Conservation (phyloP, 495 filamentous ascomycete genomes). For the Penicillium cinerascens region DNA sequence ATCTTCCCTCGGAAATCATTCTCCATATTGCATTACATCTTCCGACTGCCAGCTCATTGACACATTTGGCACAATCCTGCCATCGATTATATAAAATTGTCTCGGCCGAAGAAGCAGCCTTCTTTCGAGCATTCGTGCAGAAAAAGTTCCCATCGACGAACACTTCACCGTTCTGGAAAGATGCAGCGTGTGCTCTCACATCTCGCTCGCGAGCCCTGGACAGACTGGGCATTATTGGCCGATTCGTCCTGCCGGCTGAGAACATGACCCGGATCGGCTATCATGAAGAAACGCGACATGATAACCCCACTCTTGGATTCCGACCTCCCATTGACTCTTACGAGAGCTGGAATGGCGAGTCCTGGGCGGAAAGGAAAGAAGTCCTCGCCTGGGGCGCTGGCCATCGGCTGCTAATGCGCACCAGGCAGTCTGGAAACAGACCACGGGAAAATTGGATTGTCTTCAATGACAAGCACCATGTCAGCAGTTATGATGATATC, state of each 20-base stretch:
- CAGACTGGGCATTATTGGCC: conserved; percentile 54
- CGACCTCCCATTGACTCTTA: conserved; percentile 60
- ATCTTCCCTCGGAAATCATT: conserved; percentile 62
- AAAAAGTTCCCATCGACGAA: conserved; percentile 48
- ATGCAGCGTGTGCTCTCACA: conserved; percentile 54
- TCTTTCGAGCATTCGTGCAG: conserved; percentile 49
- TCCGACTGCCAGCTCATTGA: conserved; percentile 48
- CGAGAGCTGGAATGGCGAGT: conserved; percentile 48
- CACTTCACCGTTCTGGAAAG: conserved; percentile 45
- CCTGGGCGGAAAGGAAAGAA: conserved; percentile 54
- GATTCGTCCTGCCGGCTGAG: conserved; percentile 45
- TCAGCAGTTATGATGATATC: conserved; percentile 63
- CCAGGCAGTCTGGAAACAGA: conserved; percentile 26
- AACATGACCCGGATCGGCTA: conserved; percentile 28
- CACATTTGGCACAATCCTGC: conserved; percentile 48
- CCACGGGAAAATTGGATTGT: conserved; percentile 41
- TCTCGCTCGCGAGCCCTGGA: conserved; percentile 58
- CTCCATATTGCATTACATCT: conserved; percentile 52
- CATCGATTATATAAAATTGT: conserved; percentile 48
- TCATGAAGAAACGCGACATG: conserved; percentile 26
- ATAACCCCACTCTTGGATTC: conserved; percentile 62
- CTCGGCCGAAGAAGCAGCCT: conserved; percentile 53
- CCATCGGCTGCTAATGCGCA: conserved; percentile 51
- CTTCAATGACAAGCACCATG: conserved; percentile 48
- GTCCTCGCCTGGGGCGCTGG: conserved; percentile 61